A percentile compares a stretch with the other conserved stretches of the same genome.
These are phyloP conservation scores for Stagonosporopsis rhizophila DNA, from an alignment of 2,329 filamentous ascomycete genomes.

Conservation along the genomic window DNA sequence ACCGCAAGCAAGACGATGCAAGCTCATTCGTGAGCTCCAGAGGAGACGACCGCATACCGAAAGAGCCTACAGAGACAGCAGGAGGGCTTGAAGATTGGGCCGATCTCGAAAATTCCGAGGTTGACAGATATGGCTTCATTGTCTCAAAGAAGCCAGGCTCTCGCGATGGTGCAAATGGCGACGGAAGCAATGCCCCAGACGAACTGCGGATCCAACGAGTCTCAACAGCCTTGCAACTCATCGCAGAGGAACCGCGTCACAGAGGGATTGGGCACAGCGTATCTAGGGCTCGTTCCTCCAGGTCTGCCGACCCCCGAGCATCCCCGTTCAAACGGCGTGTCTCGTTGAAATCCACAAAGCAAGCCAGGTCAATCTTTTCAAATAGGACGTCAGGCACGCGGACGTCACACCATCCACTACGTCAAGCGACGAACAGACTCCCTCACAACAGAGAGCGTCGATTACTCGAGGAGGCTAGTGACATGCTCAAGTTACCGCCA, in stretches of 20 bases:
- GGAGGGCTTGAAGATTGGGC: slow-evolving; percentile 72
- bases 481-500: slow-evolving; percentile 69
- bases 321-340: slow-evolving; percentile 49
- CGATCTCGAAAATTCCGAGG: slow-evolving; percentile 64
- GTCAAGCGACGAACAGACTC: slow-evolving; percentile 60
- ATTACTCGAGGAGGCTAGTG: slow-evolving; percentile 65
- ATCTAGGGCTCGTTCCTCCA: slow-evolving; percentile 56
- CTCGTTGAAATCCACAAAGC: slow-evolving; percentile 54
- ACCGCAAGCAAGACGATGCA: slow-evolving; percentile 32
- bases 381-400: slow-evolving; percentile 52
- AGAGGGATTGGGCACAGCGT: slow-evolving; percentile 59
- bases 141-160: slow-evolving; percentile 51
- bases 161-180: slow-evolving; percentile 34
- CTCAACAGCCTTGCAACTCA: slow-evolving; percentile 64
- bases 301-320: slow-evolving; percentile 47
- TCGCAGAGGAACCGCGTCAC: slow-evolving; percentile 62
- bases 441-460: slow-evolving; percentile 62
- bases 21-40: slow-evolving; percentile 41
- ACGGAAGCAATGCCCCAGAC: slow-evolving; percentile 40
- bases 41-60: slow-evolving; percentile 47
- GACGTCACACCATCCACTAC: slow-evolving; percentile 52
- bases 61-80: slow-evolving; percentile 64
- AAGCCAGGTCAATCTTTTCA: slow-evolving; percentile 49
- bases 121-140: slow-evolving; percentile 73
- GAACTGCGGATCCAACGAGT: slow-evolving; percentile 61